phyloP scores from a whole-genome alignment of 176 grass and related monocot genomes.

The Phoenix roebelenii region DNA sequence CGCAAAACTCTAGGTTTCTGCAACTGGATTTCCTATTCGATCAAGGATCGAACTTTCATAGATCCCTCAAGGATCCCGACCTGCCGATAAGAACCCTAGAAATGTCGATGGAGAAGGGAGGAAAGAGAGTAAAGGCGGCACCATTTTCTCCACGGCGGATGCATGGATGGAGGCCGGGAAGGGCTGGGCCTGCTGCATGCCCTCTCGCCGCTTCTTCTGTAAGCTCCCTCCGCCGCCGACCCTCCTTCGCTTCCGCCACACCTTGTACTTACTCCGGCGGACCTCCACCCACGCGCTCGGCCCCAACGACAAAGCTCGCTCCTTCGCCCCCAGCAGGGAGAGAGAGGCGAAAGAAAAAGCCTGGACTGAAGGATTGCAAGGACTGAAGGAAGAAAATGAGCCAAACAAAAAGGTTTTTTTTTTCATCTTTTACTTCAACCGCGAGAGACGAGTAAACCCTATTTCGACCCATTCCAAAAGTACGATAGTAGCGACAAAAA shows the following conservation, averaged over 20 bases:
- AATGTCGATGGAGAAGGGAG: background rate
- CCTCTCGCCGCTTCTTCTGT: constrained; percentile 88
- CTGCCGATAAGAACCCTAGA: constrained; percentile 10
- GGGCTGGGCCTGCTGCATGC: constrained; percentile 46
- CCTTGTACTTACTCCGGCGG: constrained; percentile 85
- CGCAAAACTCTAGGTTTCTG: too few species aligned
- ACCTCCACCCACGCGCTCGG: constrained; percentile 68
- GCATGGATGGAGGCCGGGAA: constrained; percentile 15
- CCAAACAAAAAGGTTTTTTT: too few species aligned
- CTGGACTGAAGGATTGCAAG: too few species aligned
- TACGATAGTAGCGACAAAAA: too few species aligned
- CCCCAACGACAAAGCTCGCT: constrained; percentile 51
- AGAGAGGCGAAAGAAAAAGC: too few species aligned
- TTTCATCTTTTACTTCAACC: too few species aligned
- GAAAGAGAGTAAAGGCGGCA: background rate
- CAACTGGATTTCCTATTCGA: too few species aligned
- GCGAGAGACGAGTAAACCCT: too few species aligned
- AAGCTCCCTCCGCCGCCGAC: constrained; percentile 78
- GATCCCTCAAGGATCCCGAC: background rate
- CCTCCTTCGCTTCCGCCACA: constrained; percentile 89
- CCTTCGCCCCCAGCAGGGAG: too few species aligned
- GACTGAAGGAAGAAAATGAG: too few species aligned
- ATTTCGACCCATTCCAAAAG: too few species aligned
- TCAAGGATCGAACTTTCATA: too few species aligned
- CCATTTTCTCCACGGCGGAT: constrained; percentile 75